These are phyloP conservation scores for Leptographium flavum DNA, from an alignment of 2,329 filamentous ascomycete genomes.

Conservation along the genomic window DNA sequence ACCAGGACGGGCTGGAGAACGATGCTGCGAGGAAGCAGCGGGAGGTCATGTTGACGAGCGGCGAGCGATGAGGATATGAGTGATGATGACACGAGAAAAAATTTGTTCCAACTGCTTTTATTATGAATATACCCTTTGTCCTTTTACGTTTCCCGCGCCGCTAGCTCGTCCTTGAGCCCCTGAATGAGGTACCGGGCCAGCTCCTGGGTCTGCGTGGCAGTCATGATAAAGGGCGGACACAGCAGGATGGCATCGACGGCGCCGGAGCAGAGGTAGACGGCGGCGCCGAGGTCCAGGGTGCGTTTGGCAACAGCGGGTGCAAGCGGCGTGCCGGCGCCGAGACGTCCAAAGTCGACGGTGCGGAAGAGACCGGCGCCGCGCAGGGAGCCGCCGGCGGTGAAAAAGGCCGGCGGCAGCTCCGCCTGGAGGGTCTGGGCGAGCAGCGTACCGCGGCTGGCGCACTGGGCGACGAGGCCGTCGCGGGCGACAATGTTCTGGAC, in stretches of 20 bases:
- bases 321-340: constrained; percentile 18
- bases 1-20: too few relatives aligned
- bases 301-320: constrained; percentile 14
- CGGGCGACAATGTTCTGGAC: constrained; percentile 42
- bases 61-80: too few relatives aligned
- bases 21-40: too few relatives aligned
- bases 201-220: too few relatives aligned
- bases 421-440: constrained; percentile 30
- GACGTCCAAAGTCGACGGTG: constrained; percentile 29
- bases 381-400: constrained; percentile 48
- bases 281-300: constrained; percentile 16
- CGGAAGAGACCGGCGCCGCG: constrained; percentile 45
- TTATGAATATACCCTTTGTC: too few relatives aligned
- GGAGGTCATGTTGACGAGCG: too few relatives aligned
- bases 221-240: too few relatives aligned
- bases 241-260: constrained; percentile 40
- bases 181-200: too few relatives aligned
- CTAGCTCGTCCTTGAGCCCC: too few relatives aligned
- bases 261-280: constrained; percentile 48
- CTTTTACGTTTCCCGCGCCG: too few relatives aligned
- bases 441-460: constrained; percentile 34
- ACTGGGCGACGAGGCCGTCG: constrained; percentile 44
- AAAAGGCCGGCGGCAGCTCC: constrained; percentile 17
- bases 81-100: too few relatives aligned
- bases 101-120: too few relatives aligned